Evolutionary conservation across 768 basidiomycete genomes (phyloP), one percentile per base, ranked within the genome.

Genomic region (Grammothele lineata): DNA sequence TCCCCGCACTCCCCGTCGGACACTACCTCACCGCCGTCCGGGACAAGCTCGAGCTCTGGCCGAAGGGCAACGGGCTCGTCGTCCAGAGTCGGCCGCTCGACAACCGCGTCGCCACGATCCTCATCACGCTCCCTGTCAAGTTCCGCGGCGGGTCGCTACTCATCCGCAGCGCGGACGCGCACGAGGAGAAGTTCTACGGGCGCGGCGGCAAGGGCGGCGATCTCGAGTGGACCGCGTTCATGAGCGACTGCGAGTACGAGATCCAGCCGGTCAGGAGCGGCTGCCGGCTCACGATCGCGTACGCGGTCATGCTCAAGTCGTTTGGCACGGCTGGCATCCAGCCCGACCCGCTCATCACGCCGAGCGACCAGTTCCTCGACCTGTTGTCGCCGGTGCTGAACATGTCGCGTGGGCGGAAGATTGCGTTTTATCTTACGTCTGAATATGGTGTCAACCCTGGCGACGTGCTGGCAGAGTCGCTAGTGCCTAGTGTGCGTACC

Each of bases 201-300:
- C 68, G 77, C 0, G 81, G 78, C 8, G 78, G 83, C 30, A 81
- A 82, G 57, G 67, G 70, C 25, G 83, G 76, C 5, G 77, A 85
- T 54, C 72, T 90, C 49, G 87, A 91, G 50, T 91, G 88, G 88
- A 74, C 80, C 0, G 87, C 85, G 17, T 84, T 85, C 67, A 69
- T 81, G 40, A 72, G 78, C 4, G 86, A 88, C 53, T 87, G 85
- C 65, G 81, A 87, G 17, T 80, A 82, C 54, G 84, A 87, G 60
- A 74, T 87, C 46, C 84, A 89, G 60, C 67, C 74, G 2, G 79
- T 92, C 43, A 75, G 79, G 55, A 77, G 78, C 51, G 89, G 88
- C 9, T 85, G 81, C 56, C 71, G 83, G 40, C 67, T 90, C 55
- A 76, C 77, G 27, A 70, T 90, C 45, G 78, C 85, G 27, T 91